A percentile compares a stretch with the other conserved stretches of the same genome.
These are phyloP conservation scores for Fraxinus baroniana DNA, from an alignment of 305 asterid species.

Conservation along the genomic window DNA sequence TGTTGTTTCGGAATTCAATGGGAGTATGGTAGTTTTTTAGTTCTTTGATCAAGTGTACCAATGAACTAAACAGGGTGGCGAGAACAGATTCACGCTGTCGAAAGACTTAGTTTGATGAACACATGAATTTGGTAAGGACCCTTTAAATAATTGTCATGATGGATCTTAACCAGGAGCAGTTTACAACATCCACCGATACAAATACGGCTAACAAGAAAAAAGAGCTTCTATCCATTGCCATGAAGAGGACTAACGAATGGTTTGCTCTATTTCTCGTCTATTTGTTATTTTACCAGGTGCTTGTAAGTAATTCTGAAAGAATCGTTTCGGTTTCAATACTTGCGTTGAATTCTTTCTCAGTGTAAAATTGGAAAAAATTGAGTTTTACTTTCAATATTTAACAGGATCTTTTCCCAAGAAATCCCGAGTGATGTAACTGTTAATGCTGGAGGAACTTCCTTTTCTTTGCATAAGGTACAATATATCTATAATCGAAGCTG, in stretches of 20 bases:
- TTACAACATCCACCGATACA: neutral
- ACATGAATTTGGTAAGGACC: neutral
- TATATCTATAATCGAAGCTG: neutral
- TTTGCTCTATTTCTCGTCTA: neutral
- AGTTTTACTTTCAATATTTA: neutral
- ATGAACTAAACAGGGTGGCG: neutral
- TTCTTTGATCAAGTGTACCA: neutral
- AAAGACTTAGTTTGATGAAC: neutral
- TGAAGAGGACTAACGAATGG: conserved; percentile 5
- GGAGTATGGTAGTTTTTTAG: neutral
- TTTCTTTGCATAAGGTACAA: conserved; percentile 76
- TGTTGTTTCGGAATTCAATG: neutral
- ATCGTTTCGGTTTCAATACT: neutral
- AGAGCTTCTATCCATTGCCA: neutral
- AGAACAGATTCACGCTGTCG: neutral
- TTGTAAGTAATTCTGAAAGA: neutral
- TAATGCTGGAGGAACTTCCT: conserved; percentile 59
- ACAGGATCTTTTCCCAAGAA: conserved; percentile 73
- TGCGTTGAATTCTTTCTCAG: neutral
- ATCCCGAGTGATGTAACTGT: conserved; percentile 74
- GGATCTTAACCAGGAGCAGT: neutral
- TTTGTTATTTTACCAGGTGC: neutral
- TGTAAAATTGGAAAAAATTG: neutral
- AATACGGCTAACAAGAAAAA: neutral
- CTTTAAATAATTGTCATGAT: neutral